Conservation (phyloP, 2,329 filamentous ascomycete genomes). For the Fusarium praegraminearum region DNA sequence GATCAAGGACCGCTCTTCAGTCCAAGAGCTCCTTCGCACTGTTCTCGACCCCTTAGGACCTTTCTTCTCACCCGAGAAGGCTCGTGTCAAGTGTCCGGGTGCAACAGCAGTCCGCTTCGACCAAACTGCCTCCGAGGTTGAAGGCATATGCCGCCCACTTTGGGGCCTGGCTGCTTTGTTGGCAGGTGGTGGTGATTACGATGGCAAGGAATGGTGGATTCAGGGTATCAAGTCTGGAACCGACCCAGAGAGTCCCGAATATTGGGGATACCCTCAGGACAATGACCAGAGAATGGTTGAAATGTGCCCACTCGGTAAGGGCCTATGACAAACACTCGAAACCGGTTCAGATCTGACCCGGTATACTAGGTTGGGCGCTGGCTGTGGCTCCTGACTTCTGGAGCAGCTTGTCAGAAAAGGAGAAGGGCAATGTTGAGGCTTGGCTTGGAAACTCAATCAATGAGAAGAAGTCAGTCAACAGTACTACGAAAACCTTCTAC, state of each 20-base stretch:
- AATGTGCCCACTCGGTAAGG: conserved; percentile 77
- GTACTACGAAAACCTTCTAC: too few relatives aligned
- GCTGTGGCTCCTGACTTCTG: conserved; percentile 76
- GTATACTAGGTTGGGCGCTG: conserved; percentile 69
- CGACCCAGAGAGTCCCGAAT: conserved; percentile 76
- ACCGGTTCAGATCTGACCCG: conserved; percentile 1
- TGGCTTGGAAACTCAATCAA: conserved; percentile 84
- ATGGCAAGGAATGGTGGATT: conserved; percentile 71
- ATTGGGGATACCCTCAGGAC: conserved; percentile 81
- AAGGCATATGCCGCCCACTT: conserved; percentile 79
- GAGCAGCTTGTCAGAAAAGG: conserved; percentile 71
- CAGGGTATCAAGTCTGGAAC: conserved; percentile 78
- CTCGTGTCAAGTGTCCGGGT: conserved; percentile 74
- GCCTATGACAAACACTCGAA: neutral
- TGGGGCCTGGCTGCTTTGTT: conserved; percentile 80
- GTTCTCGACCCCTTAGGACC: conserved; percentile 77
- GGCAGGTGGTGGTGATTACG: conserved; percentile 74
- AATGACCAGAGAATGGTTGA: conserved; percentile 88
- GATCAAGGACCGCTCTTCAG: conserved; percentile 64
- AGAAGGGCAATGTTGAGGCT: conserved; percentile 73
- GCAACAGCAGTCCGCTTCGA: conserved; percentile 82
- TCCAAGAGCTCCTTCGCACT: conserved; percentile 71
- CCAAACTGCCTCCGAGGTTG: conserved; percentile 80
- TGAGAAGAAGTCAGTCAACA: conserved; percentile 70
- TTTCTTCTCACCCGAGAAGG: conserved; percentile 76